Conservation (phyloP, 148 eudicot species). For the Cornus kousa region DNA sequence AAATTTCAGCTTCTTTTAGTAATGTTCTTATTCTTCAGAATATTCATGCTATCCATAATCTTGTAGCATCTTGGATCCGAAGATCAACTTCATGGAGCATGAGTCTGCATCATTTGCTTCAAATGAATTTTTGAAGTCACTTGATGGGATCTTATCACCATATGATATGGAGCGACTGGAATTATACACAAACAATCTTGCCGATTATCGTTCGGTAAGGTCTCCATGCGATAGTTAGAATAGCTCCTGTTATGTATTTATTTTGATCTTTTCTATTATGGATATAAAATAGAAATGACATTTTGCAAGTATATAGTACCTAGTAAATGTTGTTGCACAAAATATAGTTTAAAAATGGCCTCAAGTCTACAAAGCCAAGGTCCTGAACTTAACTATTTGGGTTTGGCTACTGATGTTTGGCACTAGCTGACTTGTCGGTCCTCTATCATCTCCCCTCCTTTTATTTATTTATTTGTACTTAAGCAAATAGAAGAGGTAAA, state of each 20-base stretch:
- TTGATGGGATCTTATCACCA: constrained; percentile 38
- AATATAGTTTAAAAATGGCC: not conserved
- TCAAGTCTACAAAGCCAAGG: not conserved
- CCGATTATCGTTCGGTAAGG: constrained; percentile 62
- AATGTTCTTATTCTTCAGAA: not conserved
- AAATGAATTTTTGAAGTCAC: constrained; percentile 36
- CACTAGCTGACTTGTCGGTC: not conserved
- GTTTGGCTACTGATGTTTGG: not conserved
- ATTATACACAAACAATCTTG: constrained; percentile 68
- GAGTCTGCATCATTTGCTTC: constrained; percentile 35
- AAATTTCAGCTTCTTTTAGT: constrained; percentile 5
- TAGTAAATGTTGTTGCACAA: not conserved
- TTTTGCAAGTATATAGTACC: not conserved
- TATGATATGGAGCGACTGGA: constrained; percentile 60
- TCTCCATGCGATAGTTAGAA: constrained; percentile 6
- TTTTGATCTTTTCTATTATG: no score
- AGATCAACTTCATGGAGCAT: constrained; percentile 55
- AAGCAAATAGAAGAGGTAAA: not conserved
- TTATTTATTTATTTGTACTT: no score
- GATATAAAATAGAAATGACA: not conserved
- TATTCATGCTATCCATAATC: constrained; percentile 7
- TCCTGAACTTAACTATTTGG: not conserved
- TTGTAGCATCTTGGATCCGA: constrained; percentile 82
- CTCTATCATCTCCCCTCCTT: not conserved
- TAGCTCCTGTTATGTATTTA: not conserved